Base-by-base conservation (phyloP, 2,329 filamentous ascomycete genomes). In the Monilinia aucupariae region DNA sequence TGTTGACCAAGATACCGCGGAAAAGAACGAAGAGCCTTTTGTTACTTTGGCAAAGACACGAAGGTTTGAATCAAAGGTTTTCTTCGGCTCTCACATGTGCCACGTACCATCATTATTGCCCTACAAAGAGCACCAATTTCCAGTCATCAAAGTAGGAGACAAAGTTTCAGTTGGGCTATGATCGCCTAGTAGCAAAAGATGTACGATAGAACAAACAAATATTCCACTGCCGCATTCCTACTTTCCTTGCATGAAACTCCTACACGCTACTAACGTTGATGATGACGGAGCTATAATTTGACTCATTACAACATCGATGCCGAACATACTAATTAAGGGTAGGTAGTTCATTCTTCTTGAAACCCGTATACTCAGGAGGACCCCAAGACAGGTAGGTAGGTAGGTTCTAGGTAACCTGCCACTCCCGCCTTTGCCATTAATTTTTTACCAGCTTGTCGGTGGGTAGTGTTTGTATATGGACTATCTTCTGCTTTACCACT, bases 11-110 rank as follows among this genome's bases (percentile, higher is more conserved):
- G 79, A 85, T 53, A 96, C 88, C 15, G 92, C 86, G 0, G 81
- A 85, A 66, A 89, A 86, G 74, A 85, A 86, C 67, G 85, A 91
- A 66, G 94, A 97, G 74, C 94, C 94, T 0, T 96, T 94, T 72
- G 84, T 89, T 4, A 97, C 92, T 0, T 77, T 99, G 64, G 88
- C 90, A 1, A 96, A 96, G 78, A 96, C 91, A 13, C 84, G 94
- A 68, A 84, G 90, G 63, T 86, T 91, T 67, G 86, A 90, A 59
- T 91, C 92, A 1, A 92, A 92, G 75, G 88, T 97, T 3, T 89
- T 89, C 69, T 99, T 99, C 78, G 94, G 94, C 5, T 85, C 89
- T 64, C 93, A 99, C 67, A 86, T 87, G 83, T 80, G 80, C 34
- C 81, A 84, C 66, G 60, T 74, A 8, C 72, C 76, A 49, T 64